Base-by-base conservation (phyloP, 805 yeast species). In the Danielozyma ontarioensis region DNA sequence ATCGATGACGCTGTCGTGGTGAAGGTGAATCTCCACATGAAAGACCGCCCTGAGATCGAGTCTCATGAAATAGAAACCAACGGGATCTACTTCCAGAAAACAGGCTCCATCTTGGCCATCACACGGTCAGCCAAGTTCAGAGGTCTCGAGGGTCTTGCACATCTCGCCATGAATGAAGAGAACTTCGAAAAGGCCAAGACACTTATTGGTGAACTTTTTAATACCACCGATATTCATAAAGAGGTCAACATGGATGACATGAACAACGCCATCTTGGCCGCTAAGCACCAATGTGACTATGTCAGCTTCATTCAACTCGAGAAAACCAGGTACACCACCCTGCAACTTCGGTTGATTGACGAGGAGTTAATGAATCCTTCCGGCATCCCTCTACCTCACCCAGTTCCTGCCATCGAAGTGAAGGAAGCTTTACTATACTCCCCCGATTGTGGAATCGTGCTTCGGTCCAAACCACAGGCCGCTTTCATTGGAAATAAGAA, bases 381-480 rank as follows among this genome's bases (percentile, higher is more conserved):
- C n/a, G 97, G 97, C 0, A 64, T 83, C 39, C 96, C 96, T 2
- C 70, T 79, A 12, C 68, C 72, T 13, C 31, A 35, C 7, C 38
- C 49, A 1, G 51, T 80, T 4, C 96, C 96, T 0, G 47, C 55
- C 0, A 42, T 89, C 13, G 60, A 59, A 21, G 47, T 89, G 7
- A 53, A 70, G 2, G 57, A 70, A 8, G 87, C 82, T 5, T 41
- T 86, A 11, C 38, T 86, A 13, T 88, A 84, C 49, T 86, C 96
- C 0, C 97, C 97, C 0, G 95, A 89, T 51, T 89, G 97, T 64
- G 95, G 89, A 0, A 50, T 81, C 2, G 51, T 72, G 2, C 39
- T 85, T 4, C 53, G 40, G 21, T 46, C 44, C 17, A 43, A 46
- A 21, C 35, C 41, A 5, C 39, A 37, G 4, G 32, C 35, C 3